Evolutionary conservation across 306 rosid species (phyloP), one percentile per base, ranked within the genome.

Genomic region (Crotalaria pallida): DNA sequence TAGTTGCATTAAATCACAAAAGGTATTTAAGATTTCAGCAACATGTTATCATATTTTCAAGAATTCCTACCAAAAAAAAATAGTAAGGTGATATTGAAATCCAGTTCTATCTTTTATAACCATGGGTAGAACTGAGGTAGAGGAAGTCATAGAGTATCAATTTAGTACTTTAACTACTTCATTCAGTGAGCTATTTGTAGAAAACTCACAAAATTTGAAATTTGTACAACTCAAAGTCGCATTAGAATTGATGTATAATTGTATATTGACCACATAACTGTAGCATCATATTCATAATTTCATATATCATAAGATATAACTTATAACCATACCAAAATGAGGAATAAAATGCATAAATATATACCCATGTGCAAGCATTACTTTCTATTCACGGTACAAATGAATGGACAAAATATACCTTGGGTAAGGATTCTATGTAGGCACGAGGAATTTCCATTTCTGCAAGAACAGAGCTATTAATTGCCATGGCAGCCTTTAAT

Each of bases 391-490:
- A 47, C 21, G 38, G 12, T 6, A 48, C 7, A 72, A 26, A 61
- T 67, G 18, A 51, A 49, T 16, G 2, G 18, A 51, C 10, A 67
- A 52, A 40, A 18, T 40, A 71, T 84, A 93, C 98, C 96, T 86
- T 90, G 2, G 98, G 97, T 77, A 90, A 75, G 18, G 91, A 80
- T 69, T 90, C 93, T 34, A 87, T 8, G 75, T 87, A 90, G 1
- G 87, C 85, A 2, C 49, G 72, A 22, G 98, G 98, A 65, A 88
- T 86, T 79, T 93, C 97, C 96, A 93, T 93, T 84, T 93, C 98
- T 44, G 88, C 81, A 45, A 93, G 96, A 56, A 93, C 96, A 73
- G 80, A 84, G 61, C 88, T 87, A 72, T 93, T 93, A 48, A 93
- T 93, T 1, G 98, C 91, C 88, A 93, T 84, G 56, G 98, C 92